Conservation (phyloP, 345 rosid genomes). For the Lepidium sativum region DNA sequence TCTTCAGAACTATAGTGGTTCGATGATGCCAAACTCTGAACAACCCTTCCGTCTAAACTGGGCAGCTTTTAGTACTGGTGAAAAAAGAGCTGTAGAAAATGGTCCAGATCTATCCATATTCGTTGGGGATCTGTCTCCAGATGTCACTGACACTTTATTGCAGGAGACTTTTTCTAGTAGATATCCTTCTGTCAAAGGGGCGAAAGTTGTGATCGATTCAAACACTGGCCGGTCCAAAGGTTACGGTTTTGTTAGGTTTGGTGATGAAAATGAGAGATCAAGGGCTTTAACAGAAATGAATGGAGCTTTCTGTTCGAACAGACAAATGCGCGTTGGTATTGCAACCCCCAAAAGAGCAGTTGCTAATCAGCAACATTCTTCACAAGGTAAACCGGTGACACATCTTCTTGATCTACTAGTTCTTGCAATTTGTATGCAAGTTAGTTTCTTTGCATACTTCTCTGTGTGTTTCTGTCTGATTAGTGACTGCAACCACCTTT, state of each 20-base stretch:
- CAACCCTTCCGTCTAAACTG: slow-evolving; percentile 92
- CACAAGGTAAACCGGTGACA: slow-evolving; percentile 56
- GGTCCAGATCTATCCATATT: slow-evolving; percentile 81
- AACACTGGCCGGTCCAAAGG: slow-evolving; percentile 90
- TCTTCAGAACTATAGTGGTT: slow-evolving; percentile 64
- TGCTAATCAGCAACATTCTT: slow-evolving; percentile 71
- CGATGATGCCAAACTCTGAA: slow-evolving; percentile 80
- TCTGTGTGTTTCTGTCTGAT: background rate
- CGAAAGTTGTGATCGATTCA: slow-evolving; percentile 86
- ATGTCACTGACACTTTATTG: slow-evolving; percentile 76
- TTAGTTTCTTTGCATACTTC: too few species aligned
- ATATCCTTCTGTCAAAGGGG: slow-evolving; percentile 84
- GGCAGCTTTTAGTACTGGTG: slow-evolving; percentile 83
- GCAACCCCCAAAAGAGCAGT: slow-evolving; percentile 91
- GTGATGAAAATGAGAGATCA: slow-evolving; percentile 84
- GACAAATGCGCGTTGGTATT: slow-evolving; percentile 83
- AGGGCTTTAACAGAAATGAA: slow-evolving; percentile 92
- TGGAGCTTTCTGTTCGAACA: slow-evolving; percentile 75
- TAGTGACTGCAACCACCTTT: background rate
- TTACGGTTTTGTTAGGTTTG: slow-evolving; percentile 93
- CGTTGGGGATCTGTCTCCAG: slow-evolving; percentile 95
- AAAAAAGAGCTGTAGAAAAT: slow-evolving; percentile 53
- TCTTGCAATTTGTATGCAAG: background rate
- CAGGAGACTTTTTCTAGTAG: slow-evolving; percentile 36
- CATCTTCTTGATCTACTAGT: background rate